phyloP scores from a whole-genome alignment of 257 asterid genomes.

The Galeopsis tetrahit region DNA sequence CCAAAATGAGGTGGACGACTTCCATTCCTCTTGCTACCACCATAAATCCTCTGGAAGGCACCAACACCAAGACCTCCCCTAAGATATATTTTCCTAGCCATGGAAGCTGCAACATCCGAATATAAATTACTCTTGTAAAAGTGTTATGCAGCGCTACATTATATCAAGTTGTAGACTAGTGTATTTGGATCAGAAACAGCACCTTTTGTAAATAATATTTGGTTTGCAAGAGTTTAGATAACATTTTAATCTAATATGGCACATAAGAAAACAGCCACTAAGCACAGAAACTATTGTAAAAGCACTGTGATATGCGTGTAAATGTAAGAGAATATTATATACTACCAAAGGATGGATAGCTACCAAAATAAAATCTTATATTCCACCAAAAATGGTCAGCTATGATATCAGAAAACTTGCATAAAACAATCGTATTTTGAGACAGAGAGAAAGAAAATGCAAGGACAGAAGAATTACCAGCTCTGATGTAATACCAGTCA shows the following conservation, averaged over 20 bases:
- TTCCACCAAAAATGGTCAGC: not conserved
- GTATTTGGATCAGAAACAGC: not conserved
- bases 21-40: slow-evolving; percentile 98
- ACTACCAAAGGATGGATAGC: too few species aligned
- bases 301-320: not conserved
- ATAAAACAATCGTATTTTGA: not conserved
- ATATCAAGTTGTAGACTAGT: not conserved
- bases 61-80: slow-evolving; percentile 95
- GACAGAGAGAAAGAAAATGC: too few species aligned
- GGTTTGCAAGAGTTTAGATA: not conserved
- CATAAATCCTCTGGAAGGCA: slow-evolving; percentile 83
- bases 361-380: not conserved
- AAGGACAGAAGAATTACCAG: slow-evolving; percentile 51
- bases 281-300: not conserved
- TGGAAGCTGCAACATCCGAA: slow-evolving; percentile 62
- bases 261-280: not conserved
- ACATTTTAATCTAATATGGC: not conserved
- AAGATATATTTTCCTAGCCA: slow-evolving; percentile 91
- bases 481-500: slow-evolving; percentile 94
- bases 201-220: not conserved
- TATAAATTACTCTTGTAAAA: not conserved
- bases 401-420: not conserved
- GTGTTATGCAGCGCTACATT: not conserved
- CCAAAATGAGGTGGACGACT: slow-evolving; percentile 89
- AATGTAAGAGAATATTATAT: not conserved